Conservation (phyloP, 495 filamentous ascomycete genomes). For the Staphylotrichum longicolle region DNA sequence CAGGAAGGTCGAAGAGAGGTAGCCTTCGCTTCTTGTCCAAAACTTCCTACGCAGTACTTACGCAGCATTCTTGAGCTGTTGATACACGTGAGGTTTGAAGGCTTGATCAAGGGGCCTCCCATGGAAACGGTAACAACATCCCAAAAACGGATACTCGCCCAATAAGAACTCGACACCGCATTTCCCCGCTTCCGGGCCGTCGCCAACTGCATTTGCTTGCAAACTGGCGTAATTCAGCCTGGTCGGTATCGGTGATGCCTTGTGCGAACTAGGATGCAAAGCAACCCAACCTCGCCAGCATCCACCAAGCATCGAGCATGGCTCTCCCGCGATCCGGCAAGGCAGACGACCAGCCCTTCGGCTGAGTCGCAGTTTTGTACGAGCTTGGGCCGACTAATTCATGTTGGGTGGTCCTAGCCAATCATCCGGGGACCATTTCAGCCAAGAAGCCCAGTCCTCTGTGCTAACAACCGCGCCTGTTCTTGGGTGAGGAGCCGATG, state of each 20-base stretch:
- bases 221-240: not conserved
- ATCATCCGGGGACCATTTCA: too few relatives aligned
- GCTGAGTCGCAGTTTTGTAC: not conserved
- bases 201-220: slow-evolving; percentile 2
- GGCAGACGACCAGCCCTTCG: slow-evolving; percentile 5
- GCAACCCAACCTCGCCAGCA: slow-evolving; percentile 15
- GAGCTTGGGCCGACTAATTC: not conserved
- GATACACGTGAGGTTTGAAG: too few relatives aligned
- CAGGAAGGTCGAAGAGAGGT: too few relatives aligned
- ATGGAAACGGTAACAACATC: not conserved
- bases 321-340: slow-evolving; percentile 1
- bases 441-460: not conserved
- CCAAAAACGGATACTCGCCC: not conserved
- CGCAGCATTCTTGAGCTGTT: too few relatives aligned
- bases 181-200: slow-evolving; percentile 1
- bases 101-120: too few relatives aligned
- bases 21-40: too few relatives aligned
- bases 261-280: slow-evolving; percentile 7
- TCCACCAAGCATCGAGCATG: not conserved
- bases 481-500: not conserved
- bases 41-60: too few relatives aligned
- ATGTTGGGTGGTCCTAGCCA: not conserved
- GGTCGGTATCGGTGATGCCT: slow-evolving; percentile 3
- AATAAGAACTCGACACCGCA: not conserved
- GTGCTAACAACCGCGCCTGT: too few relatives aligned